Evolutionary conservation across 805 yeast species (phyloP).

Genomic region (Candida rishiriensis): DNA sequence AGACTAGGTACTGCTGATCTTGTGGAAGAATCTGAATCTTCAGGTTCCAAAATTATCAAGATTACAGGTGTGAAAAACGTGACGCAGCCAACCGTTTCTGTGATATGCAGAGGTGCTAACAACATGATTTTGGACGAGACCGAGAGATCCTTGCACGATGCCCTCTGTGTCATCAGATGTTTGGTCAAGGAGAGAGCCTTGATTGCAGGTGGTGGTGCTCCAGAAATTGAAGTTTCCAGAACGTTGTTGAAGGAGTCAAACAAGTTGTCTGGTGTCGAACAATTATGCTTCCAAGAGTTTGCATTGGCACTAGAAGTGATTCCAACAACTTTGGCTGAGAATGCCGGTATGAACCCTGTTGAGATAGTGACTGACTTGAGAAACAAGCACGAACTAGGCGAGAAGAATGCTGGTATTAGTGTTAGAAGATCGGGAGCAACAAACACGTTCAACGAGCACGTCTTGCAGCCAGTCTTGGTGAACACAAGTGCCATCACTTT

Average conservation of each 20-base stretch:
- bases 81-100: slow-evolving; percentile 69
- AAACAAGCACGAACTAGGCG: slow-evolving; percentile 87
- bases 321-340: slow-evolving; percentile 92
- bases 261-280: slow-evolving; percentile 77
- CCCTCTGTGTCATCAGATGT: slow-evolving; percentile 88
- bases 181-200: slow-evolving; percentile 81
- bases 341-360: slow-evolving; percentile 89
- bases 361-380: slow-evolving; percentile 90
- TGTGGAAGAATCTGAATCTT: slow-evolving; percentile 84
- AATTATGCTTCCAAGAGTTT: slow-evolving; percentile 86
- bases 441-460: slow-evolving; percentile 89
- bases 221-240: slow-evolving; percentile 86
- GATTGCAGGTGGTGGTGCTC: slow-evolving; percentile 99
- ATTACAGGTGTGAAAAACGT: slow-evolving; percentile 73
- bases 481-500: slow-evolving; percentile 90
- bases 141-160: slow-evolving; percentile 96
- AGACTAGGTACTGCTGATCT: slow-evolving; percentile 89
- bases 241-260: slow-evolving; percentile 67
- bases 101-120: slow-evolving; percentile 94
- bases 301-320: slow-evolving; percentile 89
- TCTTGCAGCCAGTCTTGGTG: slow-evolving; percentile 93
- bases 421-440: slow-evolving; percentile 92
- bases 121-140: slow-evolving; percentile 87
- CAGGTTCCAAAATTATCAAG: slow-evolving; percentile 85
- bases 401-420: slow-evolving; percentile 89